phyloP scores from a whole-genome alignment of 805 yeast genomes.

The Diddensiella transvaalensis region DNA sequence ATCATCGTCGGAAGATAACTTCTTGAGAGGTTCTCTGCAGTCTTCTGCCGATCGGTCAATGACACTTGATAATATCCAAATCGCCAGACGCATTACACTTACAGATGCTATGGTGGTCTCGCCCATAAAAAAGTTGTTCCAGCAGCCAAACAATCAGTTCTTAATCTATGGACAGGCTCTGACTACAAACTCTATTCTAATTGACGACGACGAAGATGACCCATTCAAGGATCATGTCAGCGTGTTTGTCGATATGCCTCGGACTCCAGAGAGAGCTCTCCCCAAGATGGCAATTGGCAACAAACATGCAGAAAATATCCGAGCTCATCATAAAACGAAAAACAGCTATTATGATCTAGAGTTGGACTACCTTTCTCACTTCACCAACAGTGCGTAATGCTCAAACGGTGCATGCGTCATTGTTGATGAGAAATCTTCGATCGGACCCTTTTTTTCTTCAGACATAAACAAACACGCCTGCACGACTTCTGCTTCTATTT shows the following conservation, averaged over 20 bases:
- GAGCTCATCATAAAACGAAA: neutral
- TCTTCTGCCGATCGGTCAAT: neutral
- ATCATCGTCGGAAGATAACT: neutral
- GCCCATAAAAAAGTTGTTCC: neutral
- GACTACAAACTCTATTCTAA: neutral
- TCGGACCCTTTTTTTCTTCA: no score
- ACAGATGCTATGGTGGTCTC: neutral
- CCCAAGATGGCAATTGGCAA: neutral
- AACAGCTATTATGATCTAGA: slow-evolving; percentile 14
- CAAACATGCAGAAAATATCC: neutral
- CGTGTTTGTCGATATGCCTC: slow-evolving; percentile 1
- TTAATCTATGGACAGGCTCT: neutral
- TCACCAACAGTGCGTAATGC: neutral
- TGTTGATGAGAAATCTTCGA: no score
- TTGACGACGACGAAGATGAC: slow-evolving; percentile 2
- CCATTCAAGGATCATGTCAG: slow-evolving; percentile 4
- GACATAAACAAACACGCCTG: no score
- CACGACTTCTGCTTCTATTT: no score
- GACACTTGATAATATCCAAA: slow-evolving; percentile 1
- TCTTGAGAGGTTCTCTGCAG: neutral
- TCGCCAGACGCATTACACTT: neutral
- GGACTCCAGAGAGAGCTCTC: neutral
- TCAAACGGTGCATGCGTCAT: no score
- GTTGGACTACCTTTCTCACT: slow-evolving; percentile 11
- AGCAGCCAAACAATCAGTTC: neutral